Base-by-base conservation (phyloP, 345 rosid genomes). In the Hibiscus syriacus region DNA sequence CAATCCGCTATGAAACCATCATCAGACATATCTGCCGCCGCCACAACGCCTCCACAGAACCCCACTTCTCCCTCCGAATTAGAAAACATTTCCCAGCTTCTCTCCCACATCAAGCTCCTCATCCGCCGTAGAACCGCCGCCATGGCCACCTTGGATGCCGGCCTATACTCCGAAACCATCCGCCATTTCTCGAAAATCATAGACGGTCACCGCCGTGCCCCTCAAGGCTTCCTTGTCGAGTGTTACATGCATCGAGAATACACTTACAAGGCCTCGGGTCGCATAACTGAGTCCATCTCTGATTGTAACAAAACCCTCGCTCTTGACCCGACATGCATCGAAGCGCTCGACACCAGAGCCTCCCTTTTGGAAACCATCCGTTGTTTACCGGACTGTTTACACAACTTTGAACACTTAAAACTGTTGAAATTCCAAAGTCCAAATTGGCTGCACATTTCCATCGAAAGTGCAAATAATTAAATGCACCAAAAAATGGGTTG, bases 281-380 rank as follows among this genome's bases (percentile, higher is more conserved):
- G 96, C 64, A 83, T 89, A 11, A 90, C 99, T 0, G 99, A 91
- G 72, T 77, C 99, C 2, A 86, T 94, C 1, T 90, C 90, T 2
- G 99, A 94, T 71, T 94, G 99, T 65, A 94, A 94, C 75, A 85
- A 87, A 67, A 89, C 96, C 1, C 64, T 94, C 30, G 96, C 97
- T 19, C 85, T 94, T 0, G 85, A 91, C 38, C 96, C 97, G 1
- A 80, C 86, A 13, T 85, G 92, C 62, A 89, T 94, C 50, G 86
- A 83, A 9, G 99, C 99, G 13, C 82, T 94, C 2, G 96, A 94
- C 58, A 87, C 91, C 23, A 78, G 99, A 78, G 97, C 99, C 4
- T 74, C 78, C 1, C 91, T 94, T 50, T 74, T 89, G 1, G 99
- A 94, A 67, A 73, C 86, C 3, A 84, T 94, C 25, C 87, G 97